Evolutionary conservation across 352 stramenopile species (phyloP).

Genomic region (Achlya hypogyna): DNA sequence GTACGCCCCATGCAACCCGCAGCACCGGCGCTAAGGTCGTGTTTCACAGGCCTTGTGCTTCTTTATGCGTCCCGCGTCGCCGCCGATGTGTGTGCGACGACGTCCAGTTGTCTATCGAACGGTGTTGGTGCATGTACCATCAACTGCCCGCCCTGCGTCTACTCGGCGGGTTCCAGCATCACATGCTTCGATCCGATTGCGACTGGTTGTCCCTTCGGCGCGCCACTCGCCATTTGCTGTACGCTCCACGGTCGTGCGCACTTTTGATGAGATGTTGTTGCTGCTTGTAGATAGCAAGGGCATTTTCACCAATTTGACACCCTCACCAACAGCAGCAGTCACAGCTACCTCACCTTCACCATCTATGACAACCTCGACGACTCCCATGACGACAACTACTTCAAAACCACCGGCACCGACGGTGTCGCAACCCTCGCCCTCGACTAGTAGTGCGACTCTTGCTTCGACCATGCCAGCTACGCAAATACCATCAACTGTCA

Average conservation of each 20-base stretch:
- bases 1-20: not conserved
- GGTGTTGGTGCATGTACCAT: not conserved
- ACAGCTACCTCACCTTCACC: too few relatives aligned
- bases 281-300: not conserved
- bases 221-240: not conserved
- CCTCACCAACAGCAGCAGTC: too few relatives aligned
- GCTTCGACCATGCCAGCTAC: not conserved
- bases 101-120: not conserved
- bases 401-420: not conserved
- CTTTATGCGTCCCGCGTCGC: not conserved
- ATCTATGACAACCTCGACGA: conserved; percentile 21
- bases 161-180: not conserved
- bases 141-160: conserved; percentile 10
- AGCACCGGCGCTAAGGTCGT: not conserved
- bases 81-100: not conserved
- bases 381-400: not conserved
- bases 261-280: not conserved
- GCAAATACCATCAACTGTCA: not conserved
- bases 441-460: too few relatives aligned
- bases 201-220: not conserved
- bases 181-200: not conserved
- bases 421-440: not conserved
- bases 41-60: not conserved
- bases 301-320: conserved; percentile 5
- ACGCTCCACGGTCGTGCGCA: not conserved